These are phyloP conservation scores for Anaeramoeba flamelloides DNA, from an alignment of 78 protist species.

Conservation along the genomic window DNA sequence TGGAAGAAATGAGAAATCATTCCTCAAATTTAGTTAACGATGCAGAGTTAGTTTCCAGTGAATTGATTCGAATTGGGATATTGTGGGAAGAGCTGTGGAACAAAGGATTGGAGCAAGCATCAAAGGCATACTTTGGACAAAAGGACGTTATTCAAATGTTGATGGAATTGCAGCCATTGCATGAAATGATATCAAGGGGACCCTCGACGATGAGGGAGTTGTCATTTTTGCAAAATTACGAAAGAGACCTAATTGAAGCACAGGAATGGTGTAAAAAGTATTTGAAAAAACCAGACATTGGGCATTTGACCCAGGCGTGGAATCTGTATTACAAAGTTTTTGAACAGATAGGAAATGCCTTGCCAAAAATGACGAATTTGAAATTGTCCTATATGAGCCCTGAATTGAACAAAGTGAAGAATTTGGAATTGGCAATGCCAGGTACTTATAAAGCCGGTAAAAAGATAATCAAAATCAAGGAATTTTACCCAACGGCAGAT, in stretches of 20 bases:
- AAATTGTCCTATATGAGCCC: too few relatives aligned
- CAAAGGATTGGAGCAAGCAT: slow-evolving; percentile 89
- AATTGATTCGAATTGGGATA: slow-evolving; percentile 88
- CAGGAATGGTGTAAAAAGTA: background rate
- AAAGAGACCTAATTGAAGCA: too few relatives aligned
- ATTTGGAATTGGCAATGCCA: slow-evolving; percentile 86
- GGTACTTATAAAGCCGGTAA: slow-evolving; percentile 59
- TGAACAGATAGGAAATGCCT: too few relatives aligned
- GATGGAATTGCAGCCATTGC: background rate
- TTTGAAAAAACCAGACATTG: background rate
- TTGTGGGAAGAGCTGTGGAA: slow-evolving; percentile 95
- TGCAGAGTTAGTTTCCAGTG: slow-evolving; percentile 68
- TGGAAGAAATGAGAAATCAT: slow-evolving; percentile 22
- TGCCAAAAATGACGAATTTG: too few relatives aligned
- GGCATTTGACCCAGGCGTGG: slow-evolving; percentile 62
- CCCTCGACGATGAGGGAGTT: background rate
- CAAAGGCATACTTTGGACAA: slow-evolving; percentile 70
- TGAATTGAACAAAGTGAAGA: slow-evolving; percentile 23
- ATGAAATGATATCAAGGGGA: background rate
- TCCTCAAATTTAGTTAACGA: slow-evolving; percentile 21
- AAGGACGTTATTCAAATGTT: slow-evolving; percentile 59
- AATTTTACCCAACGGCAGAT: too few relatives aligned
- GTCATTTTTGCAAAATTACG: background rate
- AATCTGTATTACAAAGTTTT: slow-evolving; percentile 83
- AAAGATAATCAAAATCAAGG: too few relatives aligned